Evolutionary conservation across 208 protist species (phyloP).

Genomic region (Wallacemonas collosoma): DNA sequence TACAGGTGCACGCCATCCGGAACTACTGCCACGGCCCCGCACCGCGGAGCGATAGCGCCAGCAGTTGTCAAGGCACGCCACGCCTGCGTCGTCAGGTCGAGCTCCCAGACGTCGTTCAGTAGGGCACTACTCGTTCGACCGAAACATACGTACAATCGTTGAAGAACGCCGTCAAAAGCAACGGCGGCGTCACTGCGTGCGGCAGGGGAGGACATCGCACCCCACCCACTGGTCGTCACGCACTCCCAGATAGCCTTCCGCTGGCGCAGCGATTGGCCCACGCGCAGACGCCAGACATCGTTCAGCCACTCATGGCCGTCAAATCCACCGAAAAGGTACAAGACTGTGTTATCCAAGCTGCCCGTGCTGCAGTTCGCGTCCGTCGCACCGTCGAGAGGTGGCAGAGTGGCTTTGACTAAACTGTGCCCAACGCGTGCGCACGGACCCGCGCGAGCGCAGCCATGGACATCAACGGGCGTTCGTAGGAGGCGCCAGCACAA

Average conservation of each 20-base stretch:
- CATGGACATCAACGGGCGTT: slow-evolving; percentile 11
- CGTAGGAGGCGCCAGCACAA: slow-evolving; percentile 5
- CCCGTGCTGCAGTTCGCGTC: slow-evolving; percentile 14
- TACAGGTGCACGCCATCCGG: slow-evolving; percentile 27
- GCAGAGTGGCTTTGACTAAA: slow-evolving; percentile 18
- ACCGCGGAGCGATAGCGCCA: slow-evolving; percentile 23
- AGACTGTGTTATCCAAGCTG: slow-evolving; percentile 24
- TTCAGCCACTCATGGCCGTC: slow-evolving; percentile 45
- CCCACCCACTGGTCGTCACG: slow-evolving; percentile 20
- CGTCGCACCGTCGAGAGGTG: no score
- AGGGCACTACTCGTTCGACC: slow-evolving; percentile 31
- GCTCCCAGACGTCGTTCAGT: slow-evolving; percentile 37
- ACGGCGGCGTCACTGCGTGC: slow-evolving; percentile 47
- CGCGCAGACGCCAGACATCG: slow-evolving; percentile 58
- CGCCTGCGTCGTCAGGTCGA: slow-evolving; percentile 33
- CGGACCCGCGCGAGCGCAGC: background rate
- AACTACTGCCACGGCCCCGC: slow-evolving; percentile 29
- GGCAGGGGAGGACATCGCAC: slow-evolving; percentile 23
- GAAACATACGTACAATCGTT: slow-evolving; percentile 50
- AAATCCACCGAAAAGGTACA: slow-evolving; percentile 70
- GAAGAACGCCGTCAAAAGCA: slow-evolving; percentile 33
- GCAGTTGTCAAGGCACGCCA: slow-evolving; percentile 34
- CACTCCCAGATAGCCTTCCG: slow-evolving; percentile 36
- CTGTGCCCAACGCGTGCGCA: slow-evolving; percentile 2
- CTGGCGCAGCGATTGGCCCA: slow-evolving; percentile 28